A percentile compares a stretch with the other conserved stretches of the same genome.
These are phyloP conservation scores for Diplodia seriata DNA, from an alignment of 2,329 filamentous ascomycete species.

Conservation along the genomic window DNA sequence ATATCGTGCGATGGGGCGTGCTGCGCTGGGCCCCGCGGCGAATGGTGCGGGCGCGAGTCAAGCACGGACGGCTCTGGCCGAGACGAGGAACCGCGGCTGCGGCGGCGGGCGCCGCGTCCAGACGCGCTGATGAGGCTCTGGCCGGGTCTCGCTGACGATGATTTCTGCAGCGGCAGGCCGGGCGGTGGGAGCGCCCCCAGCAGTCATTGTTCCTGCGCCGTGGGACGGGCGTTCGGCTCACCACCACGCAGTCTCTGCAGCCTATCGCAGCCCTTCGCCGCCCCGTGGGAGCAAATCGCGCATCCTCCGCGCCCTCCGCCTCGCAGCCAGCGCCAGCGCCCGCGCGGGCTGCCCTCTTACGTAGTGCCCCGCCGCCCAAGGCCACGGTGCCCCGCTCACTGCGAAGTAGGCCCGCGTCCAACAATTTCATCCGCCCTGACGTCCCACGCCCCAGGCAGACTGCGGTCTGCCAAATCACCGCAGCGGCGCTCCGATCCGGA, in stretches of 20 bases:
- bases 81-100: slow-evolving; percentile 17
- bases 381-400: slow-evolving; percentile 28
- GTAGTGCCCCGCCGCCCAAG: slow-evolving; percentile 33
- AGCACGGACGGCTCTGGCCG: slow-evolving; percentile 15
- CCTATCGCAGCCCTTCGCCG: slow-evolving; percentile 18
- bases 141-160: neutral
- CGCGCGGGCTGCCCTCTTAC: slow-evolving; percentile 35
- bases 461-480: slow-evolving; percentile 36
- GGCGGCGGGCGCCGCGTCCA: slow-evolving; percentile 23
- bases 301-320: slow-evolving; percentile 29
- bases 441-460: slow-evolving; percentile 34
- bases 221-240: slow-evolving; percentile 18
- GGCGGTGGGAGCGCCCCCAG: slow-evolving; percentile 3
- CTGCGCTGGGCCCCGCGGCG: neutral
- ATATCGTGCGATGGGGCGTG: slow-evolving; percentile 16
- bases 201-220: slow-evolving; percentile 14
- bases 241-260: slow-evolving; percentile 21
- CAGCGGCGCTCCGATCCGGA: slow-evolving; percentile 33
- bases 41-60: slow-evolving; percentile 17
- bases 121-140: slow-evolving; percentile 18
- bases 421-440: slow-evolving; percentile 33
- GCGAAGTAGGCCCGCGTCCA: slow-evolving; percentile 30
- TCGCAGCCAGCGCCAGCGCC: slow-evolving; percentile 20
- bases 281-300: slow-evolving; percentile 30
- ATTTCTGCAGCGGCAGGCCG: neutral